A percentile compares a stretch with the other conserved stretches of the same genome.
These are phyloP conservation scores for Gossypium arboreum DNA, from an alignment of 345 rosid species.

Conservation along the genomic window DNA sequence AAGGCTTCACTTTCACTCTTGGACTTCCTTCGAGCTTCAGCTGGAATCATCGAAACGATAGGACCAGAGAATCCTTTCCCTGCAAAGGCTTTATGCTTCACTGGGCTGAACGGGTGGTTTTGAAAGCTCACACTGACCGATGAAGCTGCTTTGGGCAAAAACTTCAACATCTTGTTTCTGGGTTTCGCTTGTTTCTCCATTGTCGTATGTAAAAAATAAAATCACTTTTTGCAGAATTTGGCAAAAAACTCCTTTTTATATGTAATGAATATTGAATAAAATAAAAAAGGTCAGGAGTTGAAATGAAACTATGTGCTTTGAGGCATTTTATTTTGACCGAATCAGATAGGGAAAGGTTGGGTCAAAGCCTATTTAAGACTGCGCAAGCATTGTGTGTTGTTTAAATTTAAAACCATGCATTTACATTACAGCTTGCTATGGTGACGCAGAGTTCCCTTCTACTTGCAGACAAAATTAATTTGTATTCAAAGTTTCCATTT, in stretches of 20 bases:
- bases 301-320: not conserved
- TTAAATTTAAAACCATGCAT: constrained; percentile 5
- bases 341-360: constrained; percentile 7
- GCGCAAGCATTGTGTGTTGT: not conserved
- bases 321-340: constrained; percentile 12
- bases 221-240: not conserved
- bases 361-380: constrained; percentile 24
- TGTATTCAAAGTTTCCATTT: not conserved
- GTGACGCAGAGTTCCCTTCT: not conserved
- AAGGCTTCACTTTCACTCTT: constrained; percentile 25
- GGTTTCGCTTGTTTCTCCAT: constrained; percentile 41
- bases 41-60: constrained; percentile 51
- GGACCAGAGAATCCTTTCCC: constrained; percentile 57
- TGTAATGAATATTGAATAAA: not conserved
- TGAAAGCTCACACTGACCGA: constrained; percentile 39
- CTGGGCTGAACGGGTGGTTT: constrained; percentile 62
- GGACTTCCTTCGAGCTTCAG: constrained; percentile 46
- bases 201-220: not conserved
- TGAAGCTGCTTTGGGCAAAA: constrained; percentile 57
- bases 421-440: constrained; percentile 9
- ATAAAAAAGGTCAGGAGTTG: not conserved
- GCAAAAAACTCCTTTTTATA: not conserved
- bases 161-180: constrained; percentile 43
- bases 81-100: constrained; percentile 24
- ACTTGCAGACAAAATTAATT: not conserved